These are phyloP conservation scores for Raphanus hybrid DNA, from an alignment of 441 rosid genomes.

Conservation along the genomic window DNA sequence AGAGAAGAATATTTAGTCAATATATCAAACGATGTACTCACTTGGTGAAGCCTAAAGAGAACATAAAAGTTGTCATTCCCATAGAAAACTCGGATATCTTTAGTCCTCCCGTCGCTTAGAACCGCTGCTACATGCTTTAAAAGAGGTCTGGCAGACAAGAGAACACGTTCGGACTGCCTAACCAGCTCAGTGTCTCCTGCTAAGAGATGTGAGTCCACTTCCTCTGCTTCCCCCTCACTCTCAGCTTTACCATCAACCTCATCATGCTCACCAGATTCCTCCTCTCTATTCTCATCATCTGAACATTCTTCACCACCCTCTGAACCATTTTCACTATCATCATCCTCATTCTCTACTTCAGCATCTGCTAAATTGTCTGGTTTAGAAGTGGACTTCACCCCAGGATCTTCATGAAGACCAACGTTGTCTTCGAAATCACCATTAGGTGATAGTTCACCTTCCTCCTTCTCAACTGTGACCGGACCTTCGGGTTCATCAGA, in stretches of 20 bases:
- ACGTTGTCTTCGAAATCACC: constrained; percentile 83
- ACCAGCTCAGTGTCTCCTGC: constrained; percentile 59
- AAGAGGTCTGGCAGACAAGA: constrained; percentile 80
- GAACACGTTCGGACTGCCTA: constrained; percentile 64
- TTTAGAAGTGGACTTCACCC: constrained; percentile 52
- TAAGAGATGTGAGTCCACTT: constrained; percentile 62
- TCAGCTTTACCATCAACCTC: constrained; percentile 86
- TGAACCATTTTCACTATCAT: constrained; percentile 67
- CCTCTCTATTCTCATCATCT: constrained; percentile 59
- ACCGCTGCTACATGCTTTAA: constrained; percentile 65
- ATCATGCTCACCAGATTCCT: constrained; percentile 75
- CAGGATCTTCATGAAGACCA: constrained; percentile 61
- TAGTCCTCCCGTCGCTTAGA: constrained; percentile 48
- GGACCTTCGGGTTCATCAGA: constrained; percentile 58
- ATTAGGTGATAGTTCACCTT: constrained; percentile 95
- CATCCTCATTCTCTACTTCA: constrained; percentile 68
- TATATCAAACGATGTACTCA: constrained; percentile 43
- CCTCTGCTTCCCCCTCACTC: constrained; percentile 97
- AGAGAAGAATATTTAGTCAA: not conserved
- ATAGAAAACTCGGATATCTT: constrained; percentile 66
- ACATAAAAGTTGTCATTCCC: constrained; percentile 96
- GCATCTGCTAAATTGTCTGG: constrained; percentile 65
- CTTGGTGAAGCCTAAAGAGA: constrained; percentile 96
- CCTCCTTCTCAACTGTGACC: constrained; percentile 82
- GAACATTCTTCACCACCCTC: constrained; percentile 85